Conservation (phyloP, 2,329 filamentous ascomycete species). For the Aspergillus uvarum region DNA sequence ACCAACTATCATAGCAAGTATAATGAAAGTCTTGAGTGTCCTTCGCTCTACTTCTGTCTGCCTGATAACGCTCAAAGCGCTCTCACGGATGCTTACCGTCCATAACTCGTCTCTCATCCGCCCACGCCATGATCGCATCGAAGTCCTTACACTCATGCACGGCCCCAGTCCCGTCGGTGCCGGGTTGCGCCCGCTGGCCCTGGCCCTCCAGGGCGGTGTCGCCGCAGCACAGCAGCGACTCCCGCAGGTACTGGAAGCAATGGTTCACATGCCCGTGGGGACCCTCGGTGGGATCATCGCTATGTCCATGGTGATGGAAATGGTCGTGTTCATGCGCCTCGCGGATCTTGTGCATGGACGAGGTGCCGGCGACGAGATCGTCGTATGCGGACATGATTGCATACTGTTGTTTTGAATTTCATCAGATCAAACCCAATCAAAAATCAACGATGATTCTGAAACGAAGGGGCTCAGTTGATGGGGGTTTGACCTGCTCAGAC, state of each 20-base stretch:
- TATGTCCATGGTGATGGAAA: not conserved
- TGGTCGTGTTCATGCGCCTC: not conserved
- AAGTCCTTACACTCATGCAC: not conserved
- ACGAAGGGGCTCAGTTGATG: no score
- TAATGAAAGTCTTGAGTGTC: no score
- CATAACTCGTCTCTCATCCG: not conserved
- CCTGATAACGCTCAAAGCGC: no score
- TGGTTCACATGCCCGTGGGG: not conserved
- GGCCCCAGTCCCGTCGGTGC: not conserved
- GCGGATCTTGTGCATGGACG: not conserved
- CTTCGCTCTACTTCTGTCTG: no score
- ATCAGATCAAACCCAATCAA: no score
- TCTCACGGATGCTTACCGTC: not conserved
- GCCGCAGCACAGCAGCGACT: not conserved
- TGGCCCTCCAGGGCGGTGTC: not conserved
- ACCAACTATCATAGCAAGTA: no score
- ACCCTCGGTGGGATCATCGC: not conserved
- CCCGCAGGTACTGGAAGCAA: not conserved
- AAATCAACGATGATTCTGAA: no score
- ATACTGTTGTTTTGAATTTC: not conserved
- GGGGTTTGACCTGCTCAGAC: not conserved
- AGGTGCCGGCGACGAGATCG: not conserved
- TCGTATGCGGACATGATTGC: not conserved
- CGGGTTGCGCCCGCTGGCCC: not conserved
- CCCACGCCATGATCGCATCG: not conserved